phyloP scores from a whole-genome alignment of 1,284 basidiomycete species.

The Boletus sp. region DNA sequence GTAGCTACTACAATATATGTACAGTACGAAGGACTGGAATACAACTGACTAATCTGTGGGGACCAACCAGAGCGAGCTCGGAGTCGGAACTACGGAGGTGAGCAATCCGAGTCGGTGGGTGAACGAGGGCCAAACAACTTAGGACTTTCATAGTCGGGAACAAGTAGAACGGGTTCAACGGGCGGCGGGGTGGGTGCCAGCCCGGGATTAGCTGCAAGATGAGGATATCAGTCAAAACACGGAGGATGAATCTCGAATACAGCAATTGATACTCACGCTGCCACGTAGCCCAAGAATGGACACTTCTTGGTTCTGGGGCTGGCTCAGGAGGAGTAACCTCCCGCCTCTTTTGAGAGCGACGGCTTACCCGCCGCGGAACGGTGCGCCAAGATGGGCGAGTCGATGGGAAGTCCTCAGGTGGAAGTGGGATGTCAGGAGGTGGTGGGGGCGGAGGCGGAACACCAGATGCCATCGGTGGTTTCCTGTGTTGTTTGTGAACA shows the following conservation, averaged over 20 bases:
- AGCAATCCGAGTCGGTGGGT: conserved; percentile 41
- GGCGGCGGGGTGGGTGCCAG: conserved; percentile 49
- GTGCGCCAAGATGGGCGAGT: conserved; percentile 57
- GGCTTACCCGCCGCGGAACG: conserved; percentile 38
- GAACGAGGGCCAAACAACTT: conserved; percentile 65
- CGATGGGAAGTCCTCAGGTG: conserved; percentile 39
- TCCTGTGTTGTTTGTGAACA: conserved; percentile 35
- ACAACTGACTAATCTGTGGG: no score
- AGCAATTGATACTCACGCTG: not conserved
- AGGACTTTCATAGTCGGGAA: conserved; percentile 51
- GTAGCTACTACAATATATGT: no score
- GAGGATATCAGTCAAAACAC: conserved; percentile 1
- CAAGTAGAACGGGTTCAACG: conserved; percentile 48
- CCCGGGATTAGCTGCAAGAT: conserved; percentile 42
- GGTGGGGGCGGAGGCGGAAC: conserved; percentile 39
- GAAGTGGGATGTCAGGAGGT: conserved; percentile 39
- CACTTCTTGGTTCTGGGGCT: not conserved
- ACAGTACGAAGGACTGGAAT: no score
- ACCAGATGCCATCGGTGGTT: conserved; percentile 40
- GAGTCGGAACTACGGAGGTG: no score
- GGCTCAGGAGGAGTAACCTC: conserved; percentile 19
- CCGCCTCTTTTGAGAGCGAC: conserved; percentile 40
- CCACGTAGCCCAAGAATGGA: not conserved
- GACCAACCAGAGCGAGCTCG: no score
- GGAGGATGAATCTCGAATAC: not conserved